Conservation (phyloP, 208 protist genomes). For the Crithidia sp. region DNA sequence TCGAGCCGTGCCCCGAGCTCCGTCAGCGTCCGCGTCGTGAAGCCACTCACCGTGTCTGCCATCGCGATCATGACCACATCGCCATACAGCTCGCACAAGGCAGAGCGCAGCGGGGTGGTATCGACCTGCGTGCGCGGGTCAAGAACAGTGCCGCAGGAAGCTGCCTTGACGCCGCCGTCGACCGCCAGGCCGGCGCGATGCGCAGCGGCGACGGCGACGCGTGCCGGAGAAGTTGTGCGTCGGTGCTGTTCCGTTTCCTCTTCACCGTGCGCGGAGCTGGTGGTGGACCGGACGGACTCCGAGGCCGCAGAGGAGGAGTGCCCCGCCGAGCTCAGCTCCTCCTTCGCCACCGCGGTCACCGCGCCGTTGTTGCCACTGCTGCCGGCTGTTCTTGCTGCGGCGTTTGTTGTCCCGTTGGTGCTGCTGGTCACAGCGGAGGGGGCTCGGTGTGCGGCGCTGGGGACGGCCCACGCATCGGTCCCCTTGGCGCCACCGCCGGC, state of each 20-base stretch:
- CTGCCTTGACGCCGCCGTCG: background rate
- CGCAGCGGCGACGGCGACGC: constrained; percentile 10
- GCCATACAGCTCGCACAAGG: constrained; percentile 76
- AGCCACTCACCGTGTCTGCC: constrained; percentile 53
- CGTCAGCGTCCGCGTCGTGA: constrained; percentile 59
- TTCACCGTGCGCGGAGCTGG: background rate
- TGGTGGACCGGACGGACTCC: background rate
- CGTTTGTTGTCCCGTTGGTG: background rate
- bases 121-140: constrained; percentile 56
- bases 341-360: background rate
- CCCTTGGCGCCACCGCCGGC: background rate
- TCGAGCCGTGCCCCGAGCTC: constrained; percentile 56
- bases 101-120: constrained; percentile 40
- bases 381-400: background rate
- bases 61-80: constrained; percentile 76
- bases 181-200: background rate
- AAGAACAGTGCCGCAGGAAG: constrained; percentile 31
- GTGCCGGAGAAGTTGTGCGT: constrained; percentile 6
- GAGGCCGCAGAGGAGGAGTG: constrained; percentile 3
- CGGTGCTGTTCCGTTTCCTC: background rate
- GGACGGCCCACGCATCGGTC: background rate
- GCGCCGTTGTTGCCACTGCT: background rate
- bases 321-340: constrained; percentile 4
- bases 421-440: background rate
- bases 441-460: background rate